phyloP scores from a whole-genome alignment of 164 flowering plant species.

The Echeveria elegans region DNA sequence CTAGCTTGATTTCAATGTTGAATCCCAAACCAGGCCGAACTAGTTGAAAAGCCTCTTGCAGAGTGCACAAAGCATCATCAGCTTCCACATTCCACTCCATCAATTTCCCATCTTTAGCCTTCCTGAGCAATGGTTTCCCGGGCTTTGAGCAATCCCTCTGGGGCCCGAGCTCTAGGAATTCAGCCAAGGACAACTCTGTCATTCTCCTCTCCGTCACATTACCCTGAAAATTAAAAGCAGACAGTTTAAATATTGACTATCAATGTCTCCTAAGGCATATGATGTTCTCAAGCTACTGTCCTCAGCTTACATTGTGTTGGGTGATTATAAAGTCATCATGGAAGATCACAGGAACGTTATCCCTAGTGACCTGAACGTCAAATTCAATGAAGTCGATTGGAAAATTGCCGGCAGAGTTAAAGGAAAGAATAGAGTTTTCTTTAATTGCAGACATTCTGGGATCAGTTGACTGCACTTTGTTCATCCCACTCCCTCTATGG shows the following conservation, averaged over 20 bases:
- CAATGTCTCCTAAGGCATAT: background rate
- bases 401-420: slow-evolving; percentile 48
- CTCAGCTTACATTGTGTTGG: slow-evolving; percentile 31
- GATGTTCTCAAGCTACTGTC: background rate
- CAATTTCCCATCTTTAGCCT: slow-evolving; percentile 62
- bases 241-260: background rate
- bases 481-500: slow-evolving; percentile 88
- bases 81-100: slow-evolving; percentile 63
- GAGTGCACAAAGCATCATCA: slow-evolving; percentile 35
- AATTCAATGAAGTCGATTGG: slow-evolving; percentile 70
- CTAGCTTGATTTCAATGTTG: slow-evolving; percentile 84
- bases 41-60: slow-evolving; percentile 69
- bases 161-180: slow-evolving; percentile 25
- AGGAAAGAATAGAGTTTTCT: slow-evolving; percentile 70
- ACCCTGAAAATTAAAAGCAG: slow-evolving; percentile 15
- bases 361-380: slow-evolving; percentile 87
- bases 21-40: slow-evolving; percentile 71
- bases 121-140: slow-evolving; percentile 61
- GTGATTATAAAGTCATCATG: slow-evolving; percentile 64
- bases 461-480: slow-evolving; percentile 50
- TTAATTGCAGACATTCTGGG: slow-evolving; percentile 53
- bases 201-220: slow-evolving; percentile 22
- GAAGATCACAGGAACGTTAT: slow-evolving; percentile 67
- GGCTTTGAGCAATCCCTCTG: slow-evolving; percentile 16
- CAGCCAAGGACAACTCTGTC: slow-evolving; percentile 21